Base-by-base conservation (phyloP, 306 rosid genomes). In the Casuarina glauca region DNA sequence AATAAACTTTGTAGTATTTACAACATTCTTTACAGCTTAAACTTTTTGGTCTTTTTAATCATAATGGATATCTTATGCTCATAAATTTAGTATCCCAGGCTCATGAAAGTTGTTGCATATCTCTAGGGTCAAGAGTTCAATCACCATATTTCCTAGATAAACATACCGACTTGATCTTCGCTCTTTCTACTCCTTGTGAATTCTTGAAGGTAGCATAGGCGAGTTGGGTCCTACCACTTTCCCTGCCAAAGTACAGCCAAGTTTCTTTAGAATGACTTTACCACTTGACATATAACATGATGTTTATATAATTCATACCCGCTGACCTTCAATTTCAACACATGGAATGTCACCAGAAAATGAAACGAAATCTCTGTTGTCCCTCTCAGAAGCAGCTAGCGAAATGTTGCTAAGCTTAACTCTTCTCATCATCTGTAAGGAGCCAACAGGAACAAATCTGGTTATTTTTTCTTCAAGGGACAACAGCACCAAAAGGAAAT, bases 191-290 rank as follows among this genome's bases (percentile, higher is more conserved):
- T 77, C 92, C 97, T 63, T 88, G 89, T 72, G 93, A 80, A 79
- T 94, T 90, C 89, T 88, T 83, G 75, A 86, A 94, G 42, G 98
- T 94, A 70, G 90, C 94, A 83, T 87, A 94, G 16, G 98, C 93
- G 69, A 87, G 75, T 75, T 89, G 97, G 70, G 94, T 92, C 26
- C 55, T 87, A 79, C 84, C 95, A 62, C 85, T 81, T 84, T 90
- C 97, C 77, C 98, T 92, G 78, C 69, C 67, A 73, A 46, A 70
- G 26, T 38, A 63, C 39, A 39, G 45, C 43, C 48, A 67, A 77
- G 77, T 36, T 44, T 81, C 10, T 76, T 77, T 53, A 70, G 39
- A 75, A 72, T 69, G 86, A 43, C 5, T 38, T 69, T 82, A 48
- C 74, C 15, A 43, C 5, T 38, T 69, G 80, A 48, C 74, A 11